Conservation (phyloP, 305 asterid genomes). For the Fraxinus greggii region DNA sequence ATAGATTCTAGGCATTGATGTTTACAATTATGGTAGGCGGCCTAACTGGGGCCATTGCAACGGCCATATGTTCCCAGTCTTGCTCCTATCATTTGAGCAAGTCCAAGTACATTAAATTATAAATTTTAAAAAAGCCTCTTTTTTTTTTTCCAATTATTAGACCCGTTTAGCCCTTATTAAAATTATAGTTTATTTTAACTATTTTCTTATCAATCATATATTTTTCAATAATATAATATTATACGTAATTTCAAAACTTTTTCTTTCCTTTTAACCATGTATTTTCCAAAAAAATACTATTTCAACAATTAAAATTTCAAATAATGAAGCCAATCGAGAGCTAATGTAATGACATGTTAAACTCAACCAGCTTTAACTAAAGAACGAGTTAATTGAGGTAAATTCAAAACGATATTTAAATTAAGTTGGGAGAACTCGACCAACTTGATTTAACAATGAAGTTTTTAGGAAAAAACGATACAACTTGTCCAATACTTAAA, state of each 20-base stretch:
- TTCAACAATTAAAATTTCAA: no score
- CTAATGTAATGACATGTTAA: background rate
- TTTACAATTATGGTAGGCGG: background rate
- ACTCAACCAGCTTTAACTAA: background rate
- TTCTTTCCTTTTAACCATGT: background rate
- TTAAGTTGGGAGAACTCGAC: background rate
- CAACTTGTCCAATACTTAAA: no score
- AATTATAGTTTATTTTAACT: no score
- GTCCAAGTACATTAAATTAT: no score
- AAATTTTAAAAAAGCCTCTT: no score
- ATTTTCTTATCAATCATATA: no score
- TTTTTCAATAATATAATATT: no score
- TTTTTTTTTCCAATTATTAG: background rate
- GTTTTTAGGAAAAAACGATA: no score
- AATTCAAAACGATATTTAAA: background rate
- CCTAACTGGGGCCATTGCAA: background rate
- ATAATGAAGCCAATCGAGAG: no score
- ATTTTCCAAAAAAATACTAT: no score
- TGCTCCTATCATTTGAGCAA: background rate
- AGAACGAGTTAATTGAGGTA: background rate
- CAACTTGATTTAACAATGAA: background rate
- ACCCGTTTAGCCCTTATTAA: no score
- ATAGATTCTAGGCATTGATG: background rate
- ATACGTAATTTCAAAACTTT: no score
- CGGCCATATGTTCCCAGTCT: background rate